Percentiles rank a stretch among this genome's conserved stretches.
Evolutionary conservation across 169 alveolate species (phyloP).

Genomic region (Eimeria necatrix): DNA sequence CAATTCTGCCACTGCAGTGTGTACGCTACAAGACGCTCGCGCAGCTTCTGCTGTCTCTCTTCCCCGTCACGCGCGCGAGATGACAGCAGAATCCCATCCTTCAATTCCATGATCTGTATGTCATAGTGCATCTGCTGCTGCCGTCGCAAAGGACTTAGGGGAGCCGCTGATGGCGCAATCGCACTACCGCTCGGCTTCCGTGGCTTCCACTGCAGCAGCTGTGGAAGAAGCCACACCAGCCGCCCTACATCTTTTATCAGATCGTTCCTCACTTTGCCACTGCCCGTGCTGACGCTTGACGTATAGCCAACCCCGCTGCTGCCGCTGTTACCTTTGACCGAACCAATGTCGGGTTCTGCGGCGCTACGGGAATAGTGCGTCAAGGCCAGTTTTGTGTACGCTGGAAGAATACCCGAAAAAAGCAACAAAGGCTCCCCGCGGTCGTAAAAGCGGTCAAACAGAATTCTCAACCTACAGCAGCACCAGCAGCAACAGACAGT

Average conservation of each 20-base stretch:
- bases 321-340: slow-evolving; percentile 17
- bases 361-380: slow-evolving; percentile 67
- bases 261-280: slow-evolving; percentile 58
- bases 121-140: slow-evolving; percentile 55
- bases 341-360: slow-evolving; percentile 6
- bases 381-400: slow-evolving; percentile 51
- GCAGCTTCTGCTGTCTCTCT: slow-evolving; percentile 74
- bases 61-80: slow-evolving; percentile 65
- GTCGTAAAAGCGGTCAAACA: slow-evolving; percentile 65
- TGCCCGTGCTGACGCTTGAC: neutral
- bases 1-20: slow-evolving; percentile 72
- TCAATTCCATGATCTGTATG: slow-evolving; percentile 56
- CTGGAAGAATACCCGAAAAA: slow-evolving; percentile 45
- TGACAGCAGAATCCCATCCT: slow-evolving; percentile 41
- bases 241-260: slow-evolving; percentile 66
- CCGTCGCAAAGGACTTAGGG: slow-evolving; percentile 31
- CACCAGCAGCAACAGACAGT: slow-evolving; percentile 40
- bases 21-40: slow-evolving; percentile 52
- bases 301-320: neutral
- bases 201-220: slow-evolving; percentile 75
- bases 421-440: slow-evolving; percentile 76
- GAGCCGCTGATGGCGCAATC: neutral
- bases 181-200: neutral
- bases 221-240: slow-evolving; percentile 74
- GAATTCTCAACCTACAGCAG: slow-evolving; percentile 61